phyloP scores from a whole-genome alignment of 371 early-diverging fungal species.

The Fennellomyces sp. region DNA sequence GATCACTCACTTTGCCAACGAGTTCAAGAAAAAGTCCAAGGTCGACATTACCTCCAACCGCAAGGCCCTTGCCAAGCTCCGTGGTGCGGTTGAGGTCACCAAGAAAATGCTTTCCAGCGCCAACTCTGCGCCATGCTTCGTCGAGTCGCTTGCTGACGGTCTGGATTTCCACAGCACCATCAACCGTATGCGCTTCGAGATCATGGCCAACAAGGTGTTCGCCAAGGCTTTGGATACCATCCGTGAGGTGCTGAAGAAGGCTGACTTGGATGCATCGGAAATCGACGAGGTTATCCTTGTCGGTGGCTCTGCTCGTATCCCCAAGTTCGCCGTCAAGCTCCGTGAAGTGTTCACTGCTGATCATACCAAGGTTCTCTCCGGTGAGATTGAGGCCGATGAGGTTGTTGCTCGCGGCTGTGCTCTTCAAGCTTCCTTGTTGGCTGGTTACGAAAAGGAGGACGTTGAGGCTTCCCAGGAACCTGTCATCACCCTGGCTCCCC shows the following conservation, averaged over 20 bases:
- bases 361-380: conserved; percentile 72
- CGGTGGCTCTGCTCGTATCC: conserved; percentile 98
- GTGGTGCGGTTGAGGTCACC: conserved; percentile 86
- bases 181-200: conserved; percentile 93
- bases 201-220: conserved; percentile 82
- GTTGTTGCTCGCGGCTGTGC: conserved; percentile 99
- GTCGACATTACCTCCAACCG: conserved; percentile 76
- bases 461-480: conserved; percentile 56
- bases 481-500: conserved; percentile 69
- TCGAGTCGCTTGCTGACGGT: conserved; percentile 92
- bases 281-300: conserved; percentile 93
- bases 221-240: conserved; percentile 78
- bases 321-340: conserved; percentile 91
- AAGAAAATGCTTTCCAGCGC: conserved; percentile 92
- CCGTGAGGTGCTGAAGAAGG: conserved; percentile 70
- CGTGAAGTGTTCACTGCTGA: conserved; percentile 84
- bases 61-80: conserved; percentile 84
- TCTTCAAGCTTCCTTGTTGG: conserved; percentile 84
- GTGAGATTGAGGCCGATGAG: conserved; percentile 84
- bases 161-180: conserved; percentile 89
- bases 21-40: conserved; percentile 89
- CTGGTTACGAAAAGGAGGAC: conserved; percentile 61
- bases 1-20: conserved; percentile 80
- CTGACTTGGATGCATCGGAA: conserved; percentile 65
- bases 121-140: conserved; percentile 90